These are phyloP conservation scores for Curvularia sp. DNA, from an alignment of 2,329 filamentous ascomycete genomes.

Conservation along the genomic window DNA sequence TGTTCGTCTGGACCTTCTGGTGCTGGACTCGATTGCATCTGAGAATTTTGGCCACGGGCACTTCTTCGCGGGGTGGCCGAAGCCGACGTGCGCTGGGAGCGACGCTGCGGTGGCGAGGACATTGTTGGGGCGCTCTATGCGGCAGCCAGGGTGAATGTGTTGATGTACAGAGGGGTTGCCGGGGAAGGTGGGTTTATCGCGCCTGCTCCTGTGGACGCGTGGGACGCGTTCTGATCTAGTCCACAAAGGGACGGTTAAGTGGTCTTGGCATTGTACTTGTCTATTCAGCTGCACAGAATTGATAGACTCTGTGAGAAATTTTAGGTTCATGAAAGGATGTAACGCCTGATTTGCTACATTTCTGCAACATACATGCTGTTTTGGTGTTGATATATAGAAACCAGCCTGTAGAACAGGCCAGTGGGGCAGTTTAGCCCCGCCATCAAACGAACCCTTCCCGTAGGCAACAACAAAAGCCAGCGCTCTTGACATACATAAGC, in stretches of 20 bases:
- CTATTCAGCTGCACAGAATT: not conserved
- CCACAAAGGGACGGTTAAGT: slow-evolving; percentile 13
- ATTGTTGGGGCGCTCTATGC: slow-evolving; percentile 49
- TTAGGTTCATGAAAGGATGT: not conserved
- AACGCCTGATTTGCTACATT: not conserved
- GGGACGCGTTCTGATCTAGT: slow-evolving; percentile 36
- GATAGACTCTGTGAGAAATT: not conserved
- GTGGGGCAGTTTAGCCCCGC: slow-evolving; percentile 24
- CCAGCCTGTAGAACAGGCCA: slow-evolving; percentile 8
- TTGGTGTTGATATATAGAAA: not conserved
- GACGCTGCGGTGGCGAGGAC: slow-evolving; percentile 68
- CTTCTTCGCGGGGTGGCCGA: slow-evolving; percentile 63
- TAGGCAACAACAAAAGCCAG: slow-evolving; percentile 23
- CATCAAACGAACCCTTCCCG: slow-evolving; percentile 22
- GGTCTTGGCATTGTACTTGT: slow-evolving; percentile 14
- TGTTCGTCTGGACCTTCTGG: slow-evolving; percentile 53
- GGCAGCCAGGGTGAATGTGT: slow-evolving; percentile 10
- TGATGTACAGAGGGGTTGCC: slow-evolving; percentile 19
- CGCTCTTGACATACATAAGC: not conserved
- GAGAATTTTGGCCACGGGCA: slow-evolving; percentile 61
- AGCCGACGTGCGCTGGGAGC: slow-evolving; percentile 62
- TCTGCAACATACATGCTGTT: not conserved
- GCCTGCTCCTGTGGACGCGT: slow-evolving; percentile 30
- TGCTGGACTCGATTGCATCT: slow-evolving; percentile 60
- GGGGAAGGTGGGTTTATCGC: slow-evolving; percentile 27